These are phyloP conservation scores for Lactarius indigo DNA, from an alignment of 768 basidiomycete genomes.

Conservation along the genomic window DNA sequence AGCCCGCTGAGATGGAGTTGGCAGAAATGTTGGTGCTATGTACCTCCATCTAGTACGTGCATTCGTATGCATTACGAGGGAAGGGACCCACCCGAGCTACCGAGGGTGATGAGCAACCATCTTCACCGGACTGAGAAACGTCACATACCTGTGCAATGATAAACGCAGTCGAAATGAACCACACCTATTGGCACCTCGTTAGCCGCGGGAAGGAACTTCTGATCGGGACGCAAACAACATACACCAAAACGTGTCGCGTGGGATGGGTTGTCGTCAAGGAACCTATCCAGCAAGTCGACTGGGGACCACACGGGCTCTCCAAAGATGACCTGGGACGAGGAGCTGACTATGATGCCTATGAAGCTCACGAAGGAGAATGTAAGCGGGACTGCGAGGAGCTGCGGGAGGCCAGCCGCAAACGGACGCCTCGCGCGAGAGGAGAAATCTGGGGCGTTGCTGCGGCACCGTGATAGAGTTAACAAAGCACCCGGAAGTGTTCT, in stretches of 20 bases:
- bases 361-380: slow-evolving; percentile 73
- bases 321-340: slow-evolving; percentile 71
- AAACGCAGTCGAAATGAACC: slow-evolving; percentile 77
- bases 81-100: slow-evolving; percentile 27
- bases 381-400: slow-evolving; percentile 67
- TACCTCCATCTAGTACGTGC: slow-evolving; percentile 17
- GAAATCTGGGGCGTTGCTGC: slow-evolving; percentile 75
- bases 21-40: slow-evolving; percentile 74
- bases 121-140: background rate
- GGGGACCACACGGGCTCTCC: slow-evolving; percentile 79
- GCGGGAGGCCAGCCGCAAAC: slow-evolving; percentile 57
- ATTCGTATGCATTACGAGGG: background rate
- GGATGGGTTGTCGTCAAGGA: slow-evolving; percentile 62
- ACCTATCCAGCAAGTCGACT: slow-evolving; percentile 63
- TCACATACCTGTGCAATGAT: slow-evolving; percentile 63
- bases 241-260: slow-evolving; percentile 66
- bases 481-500: background rate
- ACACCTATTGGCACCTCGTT: slow-evolving; percentile 42
- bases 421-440: slow-evolving; percentile 59
- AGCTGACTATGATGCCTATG: slow-evolving; percentile 78
- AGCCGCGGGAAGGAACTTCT: slow-evolving; percentile 14
- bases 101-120: background rate
- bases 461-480: slow-evolving; percentile 6
- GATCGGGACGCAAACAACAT: slow-evolving; percentile 22
- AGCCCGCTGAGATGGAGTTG: slow-evolving; percentile 79